Base-by-base conservation (phyloP, 2,329 filamentous ascomycete genomes). In the Chaetomiaceae sp. region DNA sequence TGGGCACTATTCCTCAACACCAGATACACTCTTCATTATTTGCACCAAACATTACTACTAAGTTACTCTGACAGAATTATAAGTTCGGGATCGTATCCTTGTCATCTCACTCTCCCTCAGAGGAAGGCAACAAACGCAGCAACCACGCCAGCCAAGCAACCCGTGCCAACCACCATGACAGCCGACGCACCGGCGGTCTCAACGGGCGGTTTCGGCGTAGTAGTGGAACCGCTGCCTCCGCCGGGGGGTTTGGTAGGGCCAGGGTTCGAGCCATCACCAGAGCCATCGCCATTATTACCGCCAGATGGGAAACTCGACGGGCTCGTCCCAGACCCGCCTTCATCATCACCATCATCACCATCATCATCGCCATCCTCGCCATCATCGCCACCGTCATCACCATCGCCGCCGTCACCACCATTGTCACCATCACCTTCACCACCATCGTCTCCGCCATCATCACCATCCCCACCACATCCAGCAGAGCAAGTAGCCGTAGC, bases 121-220 rank as follows among this genome's bases (percentile, higher is more conserved):
- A 49, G 9, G 7, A 51, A 44, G 5, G 48, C 48, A 20, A 29
- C 48, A 23, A 43, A 32, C 20, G 16, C 40, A 20, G 40, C 48
- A 37, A 44, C 10, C 11, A 51, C 8, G 5, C 40, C 48, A 23
- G 23, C 32, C 40, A 51, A 8, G 32, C 32, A 36, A 16, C 40
- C 40, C 8, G 32, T 23, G 13, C 48, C 33, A 13, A 29, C 23
- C n/a, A 29, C 7, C 23, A 37, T 13, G 16, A 37, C 8, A 16
- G 11, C n/a, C 16, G 40, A 34, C 16, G 40, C 40, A 29, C 48
- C 40, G 6, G 40, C 40, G 8, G 48, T 51, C 4, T 11, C 38
- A 11, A 51, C 32, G 2, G 48, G 40, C 5, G 40, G 40, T 16
- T 44, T 37, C 3, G n/a, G 25, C 7, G 27, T 20, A 23, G 21